Base-by-base conservation (phyloP, 2,329 filamentous ascomycete species). In the Diplodia scrobiculata region DNA sequence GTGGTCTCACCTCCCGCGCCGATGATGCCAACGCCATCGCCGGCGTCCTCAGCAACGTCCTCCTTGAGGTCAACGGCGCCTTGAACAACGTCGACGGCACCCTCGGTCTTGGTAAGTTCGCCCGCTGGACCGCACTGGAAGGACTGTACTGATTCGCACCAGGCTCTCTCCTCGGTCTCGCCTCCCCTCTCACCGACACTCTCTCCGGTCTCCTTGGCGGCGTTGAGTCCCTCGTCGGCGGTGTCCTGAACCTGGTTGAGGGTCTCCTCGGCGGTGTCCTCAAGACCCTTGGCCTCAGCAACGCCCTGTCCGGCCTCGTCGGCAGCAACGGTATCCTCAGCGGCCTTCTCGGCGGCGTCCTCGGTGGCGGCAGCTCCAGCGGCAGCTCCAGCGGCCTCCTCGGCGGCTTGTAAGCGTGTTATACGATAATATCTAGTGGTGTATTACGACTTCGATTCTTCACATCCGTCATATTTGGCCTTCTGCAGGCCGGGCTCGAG, bases 61-160 rank as follows among this genome's bases (percentile, higher is more conserved):
- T 65, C 19, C 63, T 65, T 21, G 63, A 65, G 52, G 48, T 65
- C n/a, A 55, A 53, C 63, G 63, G 63, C 50, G 63, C 63, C 21
- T 27, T 65, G 38, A 53, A 65, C 50, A 48, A 53, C 29, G 41
- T 65, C 29, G 41, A 41, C 63, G 34, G 29, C 25, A 48, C 63
- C 29, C 51, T 65, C 52, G 63, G 63, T 58, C 63, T 65, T 36
- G 50, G 62, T 65, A 65, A 65, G 62, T 55, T n/a, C 11, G 13
- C n/a, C 21, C 14, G 5, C 21, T 7, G 5, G 29, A 19, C 4
- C 11, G 21, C 25, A 2, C 25, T 5, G 9, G 17, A 27, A 41
- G 27, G 14, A 2, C 5, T 14, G 17, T 36, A 32, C 55, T 60
- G 11, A 60, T 41, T 2, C 3, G 17, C 5, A 17, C 1, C 27